These are phyloP conservation scores for Gypsophila paniculata DNA, from an alignment of 179 eudicot species.

Conservation along the genomic window DNA sequence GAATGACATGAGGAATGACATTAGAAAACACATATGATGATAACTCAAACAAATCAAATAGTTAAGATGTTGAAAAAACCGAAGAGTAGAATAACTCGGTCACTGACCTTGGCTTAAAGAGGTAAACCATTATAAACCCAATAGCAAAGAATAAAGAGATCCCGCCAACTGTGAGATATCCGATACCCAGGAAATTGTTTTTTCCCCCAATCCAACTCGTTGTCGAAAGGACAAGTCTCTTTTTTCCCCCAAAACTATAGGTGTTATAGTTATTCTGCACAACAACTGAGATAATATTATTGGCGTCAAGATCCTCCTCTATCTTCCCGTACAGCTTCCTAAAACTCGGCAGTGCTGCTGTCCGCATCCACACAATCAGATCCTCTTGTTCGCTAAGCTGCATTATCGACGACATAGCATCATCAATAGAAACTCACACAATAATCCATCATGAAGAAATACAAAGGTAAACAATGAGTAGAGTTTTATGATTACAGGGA, in stretches of 20 bases:
- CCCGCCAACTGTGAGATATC: constrained; percentile 79
- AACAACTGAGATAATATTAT: constrained; percentile 42
- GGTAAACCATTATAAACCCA: constrained; percentile 55
- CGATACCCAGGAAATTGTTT: constrained; percentile 66
- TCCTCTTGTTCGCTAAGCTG: constrained; percentile 79
- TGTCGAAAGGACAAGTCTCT: constrained; percentile 81
- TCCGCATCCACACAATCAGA: constrained; percentile 93
- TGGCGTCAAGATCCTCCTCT: constrained; percentile 56
- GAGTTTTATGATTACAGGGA: constrained; percentile 51
- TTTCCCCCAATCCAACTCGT: constrained; percentile 92
- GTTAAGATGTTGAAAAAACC: background rate
- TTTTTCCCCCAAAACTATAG: constrained; percentile 74
- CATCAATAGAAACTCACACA: background rate
- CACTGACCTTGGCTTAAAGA: constrained; percentile 71
- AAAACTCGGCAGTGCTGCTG: constrained; percentile 83
- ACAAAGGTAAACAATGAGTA: no score
- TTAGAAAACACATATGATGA: background rate
- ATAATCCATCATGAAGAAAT: no score
- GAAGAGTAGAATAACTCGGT: background rate
- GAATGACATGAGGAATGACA: background rate
- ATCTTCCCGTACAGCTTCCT: constrained; percentile 88
- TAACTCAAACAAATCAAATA: background rate
- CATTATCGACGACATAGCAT: constrained; percentile 7
- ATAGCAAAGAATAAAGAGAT: constrained; percentile 58
- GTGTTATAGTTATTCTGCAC: constrained; percentile 74